Evolutionary conservation across 75 land plant genomes (phyloP), one percentile per base, ranked within the genome.

Genomic region (Chamaecyparis obtusa): DNA sequence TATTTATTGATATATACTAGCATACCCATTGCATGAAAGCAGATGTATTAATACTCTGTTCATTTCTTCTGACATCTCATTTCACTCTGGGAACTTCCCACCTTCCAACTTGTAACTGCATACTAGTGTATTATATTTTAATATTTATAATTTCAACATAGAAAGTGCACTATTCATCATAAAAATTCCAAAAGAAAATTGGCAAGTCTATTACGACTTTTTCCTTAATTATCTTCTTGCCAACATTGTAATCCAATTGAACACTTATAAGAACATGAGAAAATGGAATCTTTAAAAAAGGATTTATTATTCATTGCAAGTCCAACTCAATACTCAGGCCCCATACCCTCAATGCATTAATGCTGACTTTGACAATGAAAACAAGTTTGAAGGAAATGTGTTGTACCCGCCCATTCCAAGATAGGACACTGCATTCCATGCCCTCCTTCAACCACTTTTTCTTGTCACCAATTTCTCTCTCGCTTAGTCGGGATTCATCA

Each of bases 381-480:
- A 44, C 84, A 39, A 77, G 48, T 57, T 64, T 30, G 83, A 87
- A 76, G 13, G 81, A 33, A 51, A 81, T 33, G 33, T 51, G 83
- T 88, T 77, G 79, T 92, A 96, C 99, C 93, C 92, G 89, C 24
- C 93, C 97, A 88, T 98, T 98, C 99, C 99, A 98, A 85, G 90
- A 88, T 13, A 96, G 91, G 75, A 98, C 87, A 83, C 71, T 93
- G 90, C 99, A 98, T 85, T 98, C 97, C 95, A 95, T 95, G 78
- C 96, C 96, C 87, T 98, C 99, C 91, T 93, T 96, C 75, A 98
- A 87, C 93, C 92, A 98, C 88, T 93, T 94, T 85, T 69, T 88
- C 85, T 91, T 98, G 69, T 96, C 99, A 16, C 94, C 98, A 60
- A 98, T 89, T 54, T 98, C 99, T 30, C 88, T 49, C 37, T 88